Evolutionary conservation across 2,329 filamentous ascomycete genomes (phyloP), one percentile per base, ranked within the genome.

Genomic region (Epichloe hybrida): DNA sequence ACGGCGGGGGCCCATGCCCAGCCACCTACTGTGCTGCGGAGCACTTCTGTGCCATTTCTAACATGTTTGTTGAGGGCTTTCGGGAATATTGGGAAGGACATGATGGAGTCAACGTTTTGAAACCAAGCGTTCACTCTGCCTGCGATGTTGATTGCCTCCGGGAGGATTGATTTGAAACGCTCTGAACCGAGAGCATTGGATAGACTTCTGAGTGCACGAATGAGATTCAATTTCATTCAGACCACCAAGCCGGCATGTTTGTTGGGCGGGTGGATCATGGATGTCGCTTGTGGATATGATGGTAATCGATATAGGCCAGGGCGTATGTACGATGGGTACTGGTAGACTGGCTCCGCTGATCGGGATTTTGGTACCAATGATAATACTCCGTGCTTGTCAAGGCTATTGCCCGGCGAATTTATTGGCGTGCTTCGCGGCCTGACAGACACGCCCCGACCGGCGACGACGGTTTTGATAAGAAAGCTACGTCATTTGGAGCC

Each of bases 1-100:
- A 76, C 55, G 9, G 66, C 71, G 1, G 73, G 74, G 0, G 65
- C 66, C 72, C 71, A 76, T 4, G 72, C 72, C 48, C 73, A 58
- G 50, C 68, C 64, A 41, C 72, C 70, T 21, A 77, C 58, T 17
- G 64, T 61, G 23, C 65, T 62, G 47, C 73, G 70, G 39, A 73
- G 54, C 27, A 69, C 53, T 52, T 73, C 69, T 23, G 66, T 41
- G 34, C 52, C 49, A 51, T 53, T 38, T 36, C 52, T 48, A 4
- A 52, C 20, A 6, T 47, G 50, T 43, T 48, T 46, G 31, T 34
- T 48, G 43, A 53, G n/a, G 27, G 38, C 17, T 40, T 36, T 35
- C 13, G 42, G 50, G 36, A 51, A 36, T 7, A 44, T 44, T 31
- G 52, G 41, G 23, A 35, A 20, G 9, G 37, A 34, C 44, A 44